phyloP scores from a whole-genome alignment of 2,329 filamentous ascomycete genomes.

The Cladosporium austrohemisphaericum region DNA sequence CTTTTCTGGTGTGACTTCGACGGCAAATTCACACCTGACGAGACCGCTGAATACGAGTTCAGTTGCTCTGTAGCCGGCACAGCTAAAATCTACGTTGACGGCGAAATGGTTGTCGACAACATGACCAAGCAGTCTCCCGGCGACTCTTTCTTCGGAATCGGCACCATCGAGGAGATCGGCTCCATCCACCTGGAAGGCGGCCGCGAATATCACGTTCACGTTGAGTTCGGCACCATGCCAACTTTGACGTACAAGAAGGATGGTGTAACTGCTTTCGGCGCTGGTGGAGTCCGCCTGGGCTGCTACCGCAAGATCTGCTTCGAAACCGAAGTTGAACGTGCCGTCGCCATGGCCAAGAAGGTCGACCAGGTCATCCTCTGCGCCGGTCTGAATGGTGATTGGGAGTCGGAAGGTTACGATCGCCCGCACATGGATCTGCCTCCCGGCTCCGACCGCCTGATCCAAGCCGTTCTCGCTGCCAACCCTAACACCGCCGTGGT shows the following conservation, averaged over 20 bases:
- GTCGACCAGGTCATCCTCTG: slow-evolving; percentile 76
- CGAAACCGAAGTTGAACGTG: slow-evolving; percentile 61
- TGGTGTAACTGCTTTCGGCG: slow-evolving; percentile 62
- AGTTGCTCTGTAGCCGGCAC: slow-evolving; percentile 64
- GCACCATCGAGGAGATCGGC: slow-evolving; percentile 61
- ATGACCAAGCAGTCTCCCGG: slow-evolving; percentile 55
- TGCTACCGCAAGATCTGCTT: slow-evolving; percentile 54
- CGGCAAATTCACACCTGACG: slow-evolving; percentile 57
- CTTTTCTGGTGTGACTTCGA: slow-evolving; percentile 48
- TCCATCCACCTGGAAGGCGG: slow-evolving; percentile 56
- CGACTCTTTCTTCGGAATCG: slow-evolving; percentile 62
- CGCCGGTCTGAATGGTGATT: slow-evolving; percentile 72
- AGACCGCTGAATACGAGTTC: slow-evolving; percentile 61
- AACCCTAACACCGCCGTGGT: slow-evolving; percentile 70
- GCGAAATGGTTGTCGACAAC: slow-evolving; percentile 61
- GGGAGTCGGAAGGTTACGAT: slow-evolving; percentile 70
- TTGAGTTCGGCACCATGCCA: slow-evolving; percentile 62
- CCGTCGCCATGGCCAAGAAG: slow-evolving; percentile 63
- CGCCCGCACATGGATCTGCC: slow-evolving; percentile 59
- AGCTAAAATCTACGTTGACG: slow-evolving; percentile 62
- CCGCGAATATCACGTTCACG: slow-evolving; percentile 55
- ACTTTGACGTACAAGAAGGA: slow-evolving; percentile 61
- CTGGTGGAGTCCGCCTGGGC: slow-evolving; percentile 60
- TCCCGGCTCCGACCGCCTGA: slow-evolving; percentile 60
- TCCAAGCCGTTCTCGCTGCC: slow-evolving; percentile 60